Evolutionary conservation across 257 asterid genomes (phyloP).

Genomic region (Salvia rosmarinus): DNA sequence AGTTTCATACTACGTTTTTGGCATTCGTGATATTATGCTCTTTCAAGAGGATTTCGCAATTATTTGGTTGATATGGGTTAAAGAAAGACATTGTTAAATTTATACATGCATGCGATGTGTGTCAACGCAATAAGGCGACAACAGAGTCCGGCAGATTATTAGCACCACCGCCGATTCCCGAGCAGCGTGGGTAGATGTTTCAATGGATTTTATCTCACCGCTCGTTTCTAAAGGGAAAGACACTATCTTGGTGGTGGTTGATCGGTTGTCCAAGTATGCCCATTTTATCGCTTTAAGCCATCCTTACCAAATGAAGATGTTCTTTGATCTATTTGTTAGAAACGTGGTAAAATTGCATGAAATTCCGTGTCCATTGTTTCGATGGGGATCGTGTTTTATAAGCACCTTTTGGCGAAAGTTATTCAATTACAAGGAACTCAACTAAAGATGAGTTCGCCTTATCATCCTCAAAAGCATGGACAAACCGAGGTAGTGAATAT

Average conservation of each 20-base stretch:
- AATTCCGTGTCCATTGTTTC: neutral
- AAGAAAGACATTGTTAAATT: neutral
- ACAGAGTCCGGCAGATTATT: neutral
- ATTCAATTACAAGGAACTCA: neutral
- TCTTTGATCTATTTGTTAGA: neutral
- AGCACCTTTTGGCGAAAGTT: neutral
- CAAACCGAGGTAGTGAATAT: neutral
- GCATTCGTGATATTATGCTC: neutral
- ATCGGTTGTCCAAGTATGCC: neutral
- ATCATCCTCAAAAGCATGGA: constrained; percentile 5
- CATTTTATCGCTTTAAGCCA: neutral
- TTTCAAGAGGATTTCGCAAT: neutral
- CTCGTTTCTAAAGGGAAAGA: neutral
- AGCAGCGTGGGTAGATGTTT: neutral
- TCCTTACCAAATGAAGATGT: neutral
- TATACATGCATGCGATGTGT: neutral
- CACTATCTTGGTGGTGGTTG: neutral
- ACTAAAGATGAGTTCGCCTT: neutral
- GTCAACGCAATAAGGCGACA: neutral
- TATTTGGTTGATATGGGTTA: neutral
- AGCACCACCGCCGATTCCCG: neutral
- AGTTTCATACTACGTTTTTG: neutral
- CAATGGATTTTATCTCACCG: neutral
- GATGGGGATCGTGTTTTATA: neutral
- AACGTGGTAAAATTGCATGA: neutral